Percentiles rank a stretch among this genome's conserved stretches.
Evolutionary conservation across 495 filamentous ascomycete species (phyloP).

Genomic region (Hyaloscypha variabilis): DNA sequence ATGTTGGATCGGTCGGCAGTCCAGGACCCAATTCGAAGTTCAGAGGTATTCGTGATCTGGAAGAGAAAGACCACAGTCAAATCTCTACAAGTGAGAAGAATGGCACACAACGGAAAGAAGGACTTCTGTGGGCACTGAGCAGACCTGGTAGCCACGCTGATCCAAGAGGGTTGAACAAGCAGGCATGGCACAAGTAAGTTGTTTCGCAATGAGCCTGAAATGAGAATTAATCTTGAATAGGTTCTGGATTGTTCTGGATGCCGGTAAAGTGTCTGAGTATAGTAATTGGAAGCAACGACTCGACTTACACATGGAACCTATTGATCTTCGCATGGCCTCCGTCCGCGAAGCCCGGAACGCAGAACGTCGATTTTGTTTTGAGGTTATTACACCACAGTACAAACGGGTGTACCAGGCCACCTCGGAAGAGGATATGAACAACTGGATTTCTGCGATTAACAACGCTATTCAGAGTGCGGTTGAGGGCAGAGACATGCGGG

Average conservation of each 20-base stretch:
- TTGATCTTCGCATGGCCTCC: constrained; percentile 95
- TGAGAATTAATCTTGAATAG: constrained; percentile 44
- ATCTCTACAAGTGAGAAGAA: constrained; percentile 49
- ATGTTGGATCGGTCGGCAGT: constrained; percentile 31
- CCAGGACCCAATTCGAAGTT: constrained; percentile 58
- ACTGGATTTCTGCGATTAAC: constrained; percentile 95
- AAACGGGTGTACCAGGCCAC: constrained; percentile 98
- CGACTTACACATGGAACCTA: constrained; percentile 97
- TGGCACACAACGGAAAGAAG: constrained; percentile 72
- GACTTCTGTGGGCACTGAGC: constrained; percentile 91
- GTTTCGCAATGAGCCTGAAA: neutral
- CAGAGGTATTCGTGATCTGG: constrained; percentile 86
- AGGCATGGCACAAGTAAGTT: constrained; percentile 98
- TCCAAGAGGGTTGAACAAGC: constrained; percentile 92
- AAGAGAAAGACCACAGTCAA: constrained; percentile 70
- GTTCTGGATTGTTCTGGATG: constrained; percentile 98
- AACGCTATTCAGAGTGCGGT: constrained; percentile 96
- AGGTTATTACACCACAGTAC: constrained; percentile 96
- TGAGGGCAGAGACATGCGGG: constrained; percentile 69
- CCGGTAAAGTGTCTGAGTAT: constrained; percentile 95
- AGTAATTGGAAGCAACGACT: constrained; percentile 99
- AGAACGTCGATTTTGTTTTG: constrained; percentile 96
- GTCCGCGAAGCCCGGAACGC: constrained; percentile 93
- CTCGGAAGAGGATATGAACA: constrained; percentile 96
- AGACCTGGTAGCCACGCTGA: constrained; percentile 93